Conservation (phyloP, 208 protist species). For the Leishmania mexicana region DNA sequence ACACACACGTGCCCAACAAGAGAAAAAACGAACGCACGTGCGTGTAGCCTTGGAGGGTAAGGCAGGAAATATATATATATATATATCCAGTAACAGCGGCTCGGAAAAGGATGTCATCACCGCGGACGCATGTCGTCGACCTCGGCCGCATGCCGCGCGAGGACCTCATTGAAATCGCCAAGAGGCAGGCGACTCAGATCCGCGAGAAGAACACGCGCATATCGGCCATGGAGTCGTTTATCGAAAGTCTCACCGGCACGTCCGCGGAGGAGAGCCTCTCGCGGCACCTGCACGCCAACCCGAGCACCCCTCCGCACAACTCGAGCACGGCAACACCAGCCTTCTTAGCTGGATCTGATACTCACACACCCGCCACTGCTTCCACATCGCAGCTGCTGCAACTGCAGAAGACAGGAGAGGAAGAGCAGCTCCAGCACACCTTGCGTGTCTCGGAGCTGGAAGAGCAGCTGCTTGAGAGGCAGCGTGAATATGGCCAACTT, state of each 20-base stretch:
- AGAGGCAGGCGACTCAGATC: conserved; percentile 54
- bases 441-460: conserved; percentile 40
- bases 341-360: neutral
- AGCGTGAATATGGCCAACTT: conserved; percentile 28
- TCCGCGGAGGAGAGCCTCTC: conserved; percentile 19
- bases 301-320: neutral
- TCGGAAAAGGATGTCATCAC: conserved; percentile 5
- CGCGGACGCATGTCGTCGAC: conserved; percentile 58
- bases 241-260: conserved; percentile 42
- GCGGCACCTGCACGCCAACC: neutral
- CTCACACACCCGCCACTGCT: neutral
- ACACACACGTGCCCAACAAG: no score
- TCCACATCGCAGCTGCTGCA: conserved; percentile 13
- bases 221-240: conserved; percentile 40
- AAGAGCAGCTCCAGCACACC: conserved; percentile 35
- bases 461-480: conserved; percentile 28
- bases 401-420: conserved; percentile 34
- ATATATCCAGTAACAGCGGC: neutral
- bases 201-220: conserved; percentile 64
- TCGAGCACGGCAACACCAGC: neutral
- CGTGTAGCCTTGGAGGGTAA: neutral
- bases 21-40: neutral
- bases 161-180: conserved; percentile 64
- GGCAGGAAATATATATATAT: neutral
- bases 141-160: conserved; percentile 52